Percentiles rank a stretch among this genome's conserved stretches.
Conservation (phyloP, 352 stramenopile genomes). For the Pythium sukuiense region DNA sequence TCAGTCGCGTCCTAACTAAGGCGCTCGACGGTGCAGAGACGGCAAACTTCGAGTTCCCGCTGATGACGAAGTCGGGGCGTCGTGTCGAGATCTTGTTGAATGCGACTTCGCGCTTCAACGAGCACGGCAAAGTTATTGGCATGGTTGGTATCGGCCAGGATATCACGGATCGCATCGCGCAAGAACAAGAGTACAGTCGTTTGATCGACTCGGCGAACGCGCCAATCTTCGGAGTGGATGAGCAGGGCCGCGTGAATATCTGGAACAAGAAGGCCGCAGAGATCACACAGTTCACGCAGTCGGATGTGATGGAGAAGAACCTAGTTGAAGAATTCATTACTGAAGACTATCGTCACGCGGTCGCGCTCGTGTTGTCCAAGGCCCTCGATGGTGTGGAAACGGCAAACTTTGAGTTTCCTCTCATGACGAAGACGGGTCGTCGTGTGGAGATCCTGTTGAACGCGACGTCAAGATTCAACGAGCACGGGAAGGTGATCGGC, state of each 20-base stretch:
- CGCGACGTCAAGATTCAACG: not conserved
- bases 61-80: conserved; percentile 54
- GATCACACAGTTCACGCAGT: conserved; percentile 39
- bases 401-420: not conserved
- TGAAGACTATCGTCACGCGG: not conserved
- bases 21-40: conserved; percentile 50
- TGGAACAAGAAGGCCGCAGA: conserved; percentile 87
- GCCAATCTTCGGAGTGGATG: conserved; percentile 86
- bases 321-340: not conserved
- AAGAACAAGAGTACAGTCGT: conserved; percentile 69
- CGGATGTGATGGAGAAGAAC: not conserved
- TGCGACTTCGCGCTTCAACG: conserved; percentile 29
- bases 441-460: not conserved
- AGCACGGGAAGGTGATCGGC: not conserved
- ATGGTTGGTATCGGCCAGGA: conserved; percentile 72
- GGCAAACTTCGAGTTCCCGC: conserved; percentile 75
- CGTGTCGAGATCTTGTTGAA: conserved; percentile 34
- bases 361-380: not conserved
- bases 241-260: conserved; percentile 75
- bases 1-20: conserved; percentile 58
- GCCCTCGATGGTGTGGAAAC: not conserved
- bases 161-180: conserved; percentile 56
- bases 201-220: conserved; percentile 73
- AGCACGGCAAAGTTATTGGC: conserved; percentile 33
- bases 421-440: not conserved